These are phyloP conservation scores for Stachybotrys chlorohalonatus DNA, from an alignment of 2,329 filamentous ascomycete genomes.

Conservation along the genomic window DNA sequence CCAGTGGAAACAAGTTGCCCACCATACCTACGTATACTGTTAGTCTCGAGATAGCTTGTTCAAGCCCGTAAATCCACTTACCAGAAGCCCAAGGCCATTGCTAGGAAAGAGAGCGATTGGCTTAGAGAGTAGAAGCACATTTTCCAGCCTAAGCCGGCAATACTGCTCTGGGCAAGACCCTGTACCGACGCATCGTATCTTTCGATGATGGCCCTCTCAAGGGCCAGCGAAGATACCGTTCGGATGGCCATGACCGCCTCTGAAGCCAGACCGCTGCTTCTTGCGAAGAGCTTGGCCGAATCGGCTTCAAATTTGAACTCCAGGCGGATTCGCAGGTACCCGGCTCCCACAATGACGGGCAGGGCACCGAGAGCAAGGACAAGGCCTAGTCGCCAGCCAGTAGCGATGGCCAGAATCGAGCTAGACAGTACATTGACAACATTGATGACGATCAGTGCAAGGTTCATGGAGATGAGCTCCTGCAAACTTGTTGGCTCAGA, in stretches of 20 bases:
- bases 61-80: slow-evolving; percentile 5
- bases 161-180: slow-evolving; percentile 19
- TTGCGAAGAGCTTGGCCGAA: slow-evolving; percentile 32
- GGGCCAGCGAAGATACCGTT: slow-evolving; percentile 37
- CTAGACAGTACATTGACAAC: slow-evolving; percentile 35
- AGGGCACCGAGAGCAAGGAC: slow-evolving; percentile 36
- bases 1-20: slow-evolving; percentile 28
- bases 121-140: slow-evolving; percentile 32
- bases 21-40: slow-evolving; percentile 21
- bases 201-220: slow-evolving; percentile 31
- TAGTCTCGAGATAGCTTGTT: neutral
- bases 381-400: slow-evolving; percentile 42
- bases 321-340: slow-evolving; percentile 39
- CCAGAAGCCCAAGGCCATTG: slow-evolving; percentile 31
- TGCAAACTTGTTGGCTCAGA: slow-evolving; percentile 36
- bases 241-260: slow-evolving; percentile 40
- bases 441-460: slow-evolving; percentile 37
- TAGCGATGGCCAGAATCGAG: slow-evolving; percentile 33
- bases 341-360: slow-evolving; percentile 32
- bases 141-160: slow-evolving; percentile 22
- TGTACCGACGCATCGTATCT: slow-evolving; percentile 22
- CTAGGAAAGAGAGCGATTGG: slow-evolving; percentile 28
- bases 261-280: slow-evolving; percentile 37
- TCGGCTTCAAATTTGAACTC: slow-evolving; percentile 36
- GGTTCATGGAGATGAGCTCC: slow-evolving; percentile 40